A percentile compares a stretch with the other conserved stretches of the same genome.
Evolutionary conservation across 2,329 filamentous ascomycete species (phyloP).

Genomic region (Arthrobotrys iridis): DNA sequence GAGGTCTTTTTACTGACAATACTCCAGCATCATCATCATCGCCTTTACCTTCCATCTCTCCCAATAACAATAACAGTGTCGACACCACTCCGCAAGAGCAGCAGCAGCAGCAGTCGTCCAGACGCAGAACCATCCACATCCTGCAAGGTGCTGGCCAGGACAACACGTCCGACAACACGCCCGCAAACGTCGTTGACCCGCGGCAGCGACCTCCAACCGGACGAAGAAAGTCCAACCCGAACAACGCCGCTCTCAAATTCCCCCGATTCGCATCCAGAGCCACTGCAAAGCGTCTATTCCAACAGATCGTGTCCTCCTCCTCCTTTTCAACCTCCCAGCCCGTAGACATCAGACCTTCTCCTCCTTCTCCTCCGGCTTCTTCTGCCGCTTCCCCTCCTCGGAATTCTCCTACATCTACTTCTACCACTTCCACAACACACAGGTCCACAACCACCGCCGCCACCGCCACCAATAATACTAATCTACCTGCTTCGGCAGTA

Average conservation of each 20-base stretch:
- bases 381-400: neutral
- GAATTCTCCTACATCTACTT: conserved; percentile 1
- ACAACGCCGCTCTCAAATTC: conserved; percentile 45
- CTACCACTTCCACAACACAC: conserved; percentile 41
- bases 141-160: neutral
- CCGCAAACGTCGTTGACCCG: conserved; percentile 2
- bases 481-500: conserved; percentile 28
- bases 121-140: conserved; percentile 38
- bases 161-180: conserved; percentile 32
- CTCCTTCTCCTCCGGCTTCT: conserved; percentile 12
- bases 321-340: conserved; percentile 45
- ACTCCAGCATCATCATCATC: conserved; percentile 20
- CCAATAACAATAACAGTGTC: neutral
- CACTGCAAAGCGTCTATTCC: conserved; percentile 57
- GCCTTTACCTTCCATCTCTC: neutral
- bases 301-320: conserved; percentile 56
- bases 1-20: conserved; percentile 39
- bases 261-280: conserved; percentile 44
- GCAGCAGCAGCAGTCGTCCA: conserved; percentile 5
- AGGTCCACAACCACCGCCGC: conserved; percentile 36
- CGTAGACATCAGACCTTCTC: conserved; percentile 48
- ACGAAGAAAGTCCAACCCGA: conserved; percentile 40
- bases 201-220: conserved; percentile 32
- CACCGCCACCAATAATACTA: neutral
- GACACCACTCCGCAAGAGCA: neutral